Percentiles rank a stretch among this genome's conserved stretches.
These are phyloP conservation scores for Lignosus rhinocerotis DNA, from an alignment of 1,284 basidiomycete species.

Conservation along the genomic window DNA sequence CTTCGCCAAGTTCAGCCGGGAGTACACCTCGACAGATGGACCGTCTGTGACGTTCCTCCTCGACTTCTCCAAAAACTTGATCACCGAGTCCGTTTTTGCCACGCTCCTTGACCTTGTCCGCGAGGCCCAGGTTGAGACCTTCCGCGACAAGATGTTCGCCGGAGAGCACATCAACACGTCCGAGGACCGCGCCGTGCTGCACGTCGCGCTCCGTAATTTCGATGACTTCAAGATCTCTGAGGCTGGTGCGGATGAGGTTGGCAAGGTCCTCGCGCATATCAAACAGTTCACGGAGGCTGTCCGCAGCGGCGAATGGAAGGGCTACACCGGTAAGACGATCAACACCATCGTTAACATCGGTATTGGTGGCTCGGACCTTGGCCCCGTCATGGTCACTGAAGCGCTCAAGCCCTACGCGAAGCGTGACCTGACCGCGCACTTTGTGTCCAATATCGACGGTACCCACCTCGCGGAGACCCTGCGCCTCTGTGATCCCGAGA, in stretches of 20 bases:
- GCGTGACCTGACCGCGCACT: slow-evolving; percentile 85
- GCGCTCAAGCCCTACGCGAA: slow-evolving; percentile 93
- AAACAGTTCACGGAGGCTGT: slow-evolving; percentile 87
- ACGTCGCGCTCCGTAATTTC: slow-evolving; percentile 92
- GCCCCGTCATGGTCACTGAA: slow-evolving; percentile 98
- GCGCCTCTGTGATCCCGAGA: slow-evolving; percentile 84
- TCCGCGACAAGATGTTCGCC: slow-evolving; percentile 91
- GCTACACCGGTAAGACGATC: slow-evolving; percentile 96
- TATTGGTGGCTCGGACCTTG: slow-evolving; percentile 97
- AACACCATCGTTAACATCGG: slow-evolving; percentile 97
- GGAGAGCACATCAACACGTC: slow-evolving; percentile 99
- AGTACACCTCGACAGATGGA: slow-evolving; percentile 70
- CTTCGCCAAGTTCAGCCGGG: slow-evolving; percentile 83
- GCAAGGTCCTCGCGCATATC: slow-evolving; percentile 87
- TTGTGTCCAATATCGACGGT: slow-evolving; percentile 98
- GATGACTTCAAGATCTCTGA: slow-evolving; percentile 77
- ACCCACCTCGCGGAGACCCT: slow-evolving; percentile 95
- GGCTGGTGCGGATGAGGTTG: slow-evolving; percentile 82
- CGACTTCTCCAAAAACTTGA: slow-evolving; percentile 97
- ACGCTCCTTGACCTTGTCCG: slow-evolving; percentile 79
- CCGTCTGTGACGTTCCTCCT: slow-evolving; percentile 82
- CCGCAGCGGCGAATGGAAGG: slow-evolving; percentile 89
- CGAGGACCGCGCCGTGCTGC: slow-evolving; percentile 94
- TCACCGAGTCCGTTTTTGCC: slow-evolving; percentile 83
- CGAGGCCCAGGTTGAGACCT: slow-evolving; percentile 85